Evolutionary conservation across 2,329 filamentous ascomycete genomes (phyloP).

Genomic region (Colletotrichum kahawae): DNA sequence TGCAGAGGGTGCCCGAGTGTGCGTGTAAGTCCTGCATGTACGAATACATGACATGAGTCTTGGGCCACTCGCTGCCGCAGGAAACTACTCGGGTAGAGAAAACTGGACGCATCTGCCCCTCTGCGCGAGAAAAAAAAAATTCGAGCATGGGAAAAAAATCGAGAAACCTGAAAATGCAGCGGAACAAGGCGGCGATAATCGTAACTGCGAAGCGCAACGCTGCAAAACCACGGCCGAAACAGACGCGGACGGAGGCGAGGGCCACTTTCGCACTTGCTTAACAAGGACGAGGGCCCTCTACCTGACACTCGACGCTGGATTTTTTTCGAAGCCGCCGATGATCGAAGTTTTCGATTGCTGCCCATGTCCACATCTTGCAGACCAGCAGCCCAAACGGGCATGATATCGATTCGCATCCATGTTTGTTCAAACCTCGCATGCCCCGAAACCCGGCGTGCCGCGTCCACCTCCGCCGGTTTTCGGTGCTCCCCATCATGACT

Average conservation of each 20-base stretch:
- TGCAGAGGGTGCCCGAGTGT: neutral
- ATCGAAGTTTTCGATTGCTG: neutral
- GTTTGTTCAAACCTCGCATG: conserved; percentile 10
- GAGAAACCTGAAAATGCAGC: neutral
- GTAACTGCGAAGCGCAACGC: conserved; percentile 9
- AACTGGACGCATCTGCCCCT: neutral
- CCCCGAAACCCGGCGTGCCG: conserved; percentile 22
- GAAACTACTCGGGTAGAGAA: neutral
- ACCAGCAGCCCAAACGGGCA: neutral
- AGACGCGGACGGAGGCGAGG: neutral
- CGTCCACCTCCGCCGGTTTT: conserved; percentile 19
- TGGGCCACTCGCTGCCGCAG: neutral
- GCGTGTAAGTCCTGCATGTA: neutral
- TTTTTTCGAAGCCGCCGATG: neutral
- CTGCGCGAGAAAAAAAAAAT: neutral
- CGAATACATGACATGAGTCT: neutral
- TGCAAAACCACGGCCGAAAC: conserved; percentile 10
- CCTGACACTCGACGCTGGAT: neutral
- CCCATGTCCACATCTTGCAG: neutral
- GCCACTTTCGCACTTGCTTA: neutral
- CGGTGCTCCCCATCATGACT: conserved; percentile 21
- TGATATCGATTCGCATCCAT: neutral
- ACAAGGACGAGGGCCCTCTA: neutral
- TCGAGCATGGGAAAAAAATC: neutral
- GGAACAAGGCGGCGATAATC: conserved; percentile 10